Evolutionary conservation across 371 early-diverging fungal genomes (phyloP), one percentile per base, ranked within the genome.

Genomic region (Mortierella sp.): DNA sequence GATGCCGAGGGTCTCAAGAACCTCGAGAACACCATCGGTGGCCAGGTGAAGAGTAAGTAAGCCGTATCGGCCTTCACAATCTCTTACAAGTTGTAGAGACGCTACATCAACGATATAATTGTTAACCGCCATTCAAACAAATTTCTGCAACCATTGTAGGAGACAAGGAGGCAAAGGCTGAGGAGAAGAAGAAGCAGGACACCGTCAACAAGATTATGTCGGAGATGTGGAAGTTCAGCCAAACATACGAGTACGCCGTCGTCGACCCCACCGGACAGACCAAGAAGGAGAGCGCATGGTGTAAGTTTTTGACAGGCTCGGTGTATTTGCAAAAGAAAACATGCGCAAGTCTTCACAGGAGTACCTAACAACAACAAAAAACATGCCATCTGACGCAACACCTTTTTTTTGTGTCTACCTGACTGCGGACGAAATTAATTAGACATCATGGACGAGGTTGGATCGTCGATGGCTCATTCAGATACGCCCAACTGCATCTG

Each of bases 281-380:
- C 31, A 87, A 84, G 63, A 84, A 89, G 44, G 91, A 93, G 73
- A 91, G 90, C n/a, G 93, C 92, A 28, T 93, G 91, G 93, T 93
- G 90, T 88, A 87, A 89, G 78, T 84, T n/a, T 72, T 26, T 19
- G 44, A 45, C 47, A 10, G 2, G 10, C 45, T 24, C 14, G 26
- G 28, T 13, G 1, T 48, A 34, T 74, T 54, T 57, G 42, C 42
- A 21, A 44, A 57, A 2, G 10, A 31, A 48, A 63, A 60, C 24
- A 9, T 16, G 11, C 47, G 21, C 47, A 21, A 21, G 24, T 24
- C 65, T 65, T 21, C 3, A 21, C 65, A 38, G 21, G 9, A 21
- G 34, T 21, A 19, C 21, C 1, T 58, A 3, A 14, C 31, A 31
- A 34, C 28, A 6, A 60, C 6, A 65, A 21, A 21, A 38, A 16